A percentile compares a stretch with the other conserved stretches of the same genome.
Conservation (phyloP, 306 rosid species). For the Rosa chinensis region DNA sequence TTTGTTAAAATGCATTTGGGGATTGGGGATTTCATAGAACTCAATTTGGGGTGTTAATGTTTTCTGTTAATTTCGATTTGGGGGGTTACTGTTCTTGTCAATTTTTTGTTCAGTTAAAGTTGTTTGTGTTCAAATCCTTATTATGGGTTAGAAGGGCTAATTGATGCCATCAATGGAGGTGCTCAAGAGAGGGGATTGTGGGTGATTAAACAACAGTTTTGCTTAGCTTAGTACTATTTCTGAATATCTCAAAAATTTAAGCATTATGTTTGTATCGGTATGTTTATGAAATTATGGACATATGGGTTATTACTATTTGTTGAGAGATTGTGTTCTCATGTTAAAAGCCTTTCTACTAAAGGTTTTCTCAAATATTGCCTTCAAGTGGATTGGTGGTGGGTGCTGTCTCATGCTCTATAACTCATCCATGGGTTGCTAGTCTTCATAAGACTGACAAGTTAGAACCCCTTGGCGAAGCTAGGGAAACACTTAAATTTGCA, state of each 20-base stretch:
- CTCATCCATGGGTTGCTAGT: conserved; percentile 70
- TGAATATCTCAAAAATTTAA: neutral
- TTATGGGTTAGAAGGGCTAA: no score
- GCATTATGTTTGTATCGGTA: neutral
- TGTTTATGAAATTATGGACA: neutral
- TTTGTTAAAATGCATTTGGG: no score
- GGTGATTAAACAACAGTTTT: neutral
- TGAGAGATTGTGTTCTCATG: neutral
- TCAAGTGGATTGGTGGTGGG: neutral
- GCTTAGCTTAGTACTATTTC: neutral
- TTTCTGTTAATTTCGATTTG: no score
- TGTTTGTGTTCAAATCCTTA: no score
- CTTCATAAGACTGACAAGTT: conserved; percentile 81
- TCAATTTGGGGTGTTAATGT: no score
- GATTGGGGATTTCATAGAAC: no score
- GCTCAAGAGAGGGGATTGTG: no score
- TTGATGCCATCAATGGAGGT: no score
- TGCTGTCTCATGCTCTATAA: neutral
- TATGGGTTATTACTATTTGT: neutral
- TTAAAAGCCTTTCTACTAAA: neutral
- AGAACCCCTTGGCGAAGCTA: conserved; percentile 91
- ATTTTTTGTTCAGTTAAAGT: no score
- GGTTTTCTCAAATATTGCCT: neutral
- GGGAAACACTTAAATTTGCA: conserved; percentile 75
- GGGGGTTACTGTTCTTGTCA: no score